These are phyloP conservation scores for Termitomyces sp. DNA, from an alignment of 768 basidiomycete genomes.

Conservation along the genomic window DNA sequence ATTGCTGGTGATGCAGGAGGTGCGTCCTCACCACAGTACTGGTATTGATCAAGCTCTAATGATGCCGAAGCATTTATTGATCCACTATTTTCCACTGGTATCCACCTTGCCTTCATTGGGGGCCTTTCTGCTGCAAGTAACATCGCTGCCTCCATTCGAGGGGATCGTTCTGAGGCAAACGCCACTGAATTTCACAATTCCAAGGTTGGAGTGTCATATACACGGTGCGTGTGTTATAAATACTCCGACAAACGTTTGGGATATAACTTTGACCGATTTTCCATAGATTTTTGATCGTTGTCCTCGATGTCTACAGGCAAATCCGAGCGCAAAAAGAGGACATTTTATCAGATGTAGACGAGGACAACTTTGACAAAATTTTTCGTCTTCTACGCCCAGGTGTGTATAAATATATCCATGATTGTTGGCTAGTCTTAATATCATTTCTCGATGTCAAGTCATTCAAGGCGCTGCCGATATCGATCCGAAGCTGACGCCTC, in stretches of 20 bases:
- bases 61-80: conserved; percentile 38
- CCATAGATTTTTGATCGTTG: conserved; percentile 35
- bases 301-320: conserved; percentile 40
- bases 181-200: conserved; percentile 25
- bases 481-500: conserved; percentile 41
- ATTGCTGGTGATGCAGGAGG: conserved; percentile 41
- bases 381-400: conserved; percentile 33
- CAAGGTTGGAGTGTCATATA: conserved; percentile 25
- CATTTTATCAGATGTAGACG: conserved; percentile 32
- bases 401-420: not conserved
- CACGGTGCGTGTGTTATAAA: conserved; percentile 17
- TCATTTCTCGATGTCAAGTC: conserved; percentile 23
- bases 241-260: no score
- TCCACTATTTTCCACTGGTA: conserved; percentile 35
- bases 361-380: conserved; percentile 39
- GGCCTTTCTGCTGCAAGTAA: conserved; percentile 29
- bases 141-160: conserved; percentile 26
- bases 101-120: conserved; percentile 31
- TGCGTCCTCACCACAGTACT: conserved; percentile 14
- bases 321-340: conserved; percentile 32
- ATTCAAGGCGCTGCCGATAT: conserved; percentile 54
- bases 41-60: not conserved
- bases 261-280: not conserved
- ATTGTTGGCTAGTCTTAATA: not conserved
- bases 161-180: conserved; percentile 20